These are phyloP conservation scores for Zymoseptoria tritici DNA, from an alignment of 2,329 filamentous ascomycete species.

Conservation along the genomic window DNA sequence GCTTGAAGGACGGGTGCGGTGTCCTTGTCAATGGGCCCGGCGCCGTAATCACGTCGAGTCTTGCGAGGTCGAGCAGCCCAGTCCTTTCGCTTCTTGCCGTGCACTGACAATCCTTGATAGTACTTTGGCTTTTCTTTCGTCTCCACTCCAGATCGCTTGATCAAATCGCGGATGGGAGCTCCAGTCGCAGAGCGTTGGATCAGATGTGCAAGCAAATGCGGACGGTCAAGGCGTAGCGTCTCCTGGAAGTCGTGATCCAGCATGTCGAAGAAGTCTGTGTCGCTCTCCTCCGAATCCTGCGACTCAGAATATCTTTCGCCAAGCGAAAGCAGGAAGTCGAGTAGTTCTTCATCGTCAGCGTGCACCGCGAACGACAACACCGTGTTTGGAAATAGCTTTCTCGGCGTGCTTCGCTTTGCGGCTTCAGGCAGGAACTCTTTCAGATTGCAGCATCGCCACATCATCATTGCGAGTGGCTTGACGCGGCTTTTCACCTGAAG, in stretches of 20 bases:
- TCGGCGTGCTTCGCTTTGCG: constrained; percentile 6
- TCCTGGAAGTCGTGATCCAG: constrained; percentile 28
- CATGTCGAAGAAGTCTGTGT: constrained; percentile 17
- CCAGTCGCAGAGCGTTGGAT: constrained; percentile 62
- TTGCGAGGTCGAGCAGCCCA: constrained; percentile 62
- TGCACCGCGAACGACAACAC: constrained; percentile 30
- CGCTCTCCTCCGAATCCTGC: constrained; percentile 10
- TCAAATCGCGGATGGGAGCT: constrained; percentile 59
- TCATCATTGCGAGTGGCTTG: constrained; percentile 49
- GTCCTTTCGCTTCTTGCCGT: constrained; percentile 65
- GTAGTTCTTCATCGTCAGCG: constrained; percentile 46
- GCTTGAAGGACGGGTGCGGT: constrained; percentile 40
- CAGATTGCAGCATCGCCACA: constrained; percentile 20
- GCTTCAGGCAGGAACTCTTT: constrained; percentile 1
- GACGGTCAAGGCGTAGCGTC: constrained; percentile 43
- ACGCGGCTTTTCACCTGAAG: constrained; percentile 60
- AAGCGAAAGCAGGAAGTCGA: constrained; percentile 53
- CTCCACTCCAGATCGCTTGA: constrained; percentile 58
- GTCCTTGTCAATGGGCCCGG: background rate
- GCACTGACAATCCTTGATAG: constrained; percentile 71
- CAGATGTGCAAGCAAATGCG: constrained; percentile 53
- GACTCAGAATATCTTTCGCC: constrained; percentile 36
- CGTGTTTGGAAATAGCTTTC: constrained; percentile 4
- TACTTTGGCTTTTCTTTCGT: constrained; percentile 56
- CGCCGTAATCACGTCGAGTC: background rate